Base-by-base conservation (phyloP, 148 eudicot species). In the Drosera capensis region DNA sequence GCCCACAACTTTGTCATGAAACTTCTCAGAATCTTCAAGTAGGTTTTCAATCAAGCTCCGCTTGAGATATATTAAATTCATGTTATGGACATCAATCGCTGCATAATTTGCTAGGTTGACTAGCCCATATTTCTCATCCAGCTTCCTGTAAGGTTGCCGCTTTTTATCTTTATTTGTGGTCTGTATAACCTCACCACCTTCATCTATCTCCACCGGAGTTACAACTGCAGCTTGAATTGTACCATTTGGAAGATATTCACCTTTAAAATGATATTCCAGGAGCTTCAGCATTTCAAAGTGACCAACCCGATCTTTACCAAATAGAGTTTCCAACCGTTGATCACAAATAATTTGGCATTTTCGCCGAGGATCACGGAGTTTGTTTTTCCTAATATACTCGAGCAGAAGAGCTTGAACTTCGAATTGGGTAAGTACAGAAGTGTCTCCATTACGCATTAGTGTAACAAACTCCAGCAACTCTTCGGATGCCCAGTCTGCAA, bases 211-310 rank as follows among this genome's bases (percentile, higher is more conserved):
- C 48, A 49, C 49, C 41, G 62, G 50, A 55, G 71, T 66, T 46
- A 65, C 49, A 47, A 66, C 58, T 59, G 71, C 82, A 62, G 71
- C 76, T 26, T 59, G 78, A 47, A 68, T 59, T 45, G 56, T 48
- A 19, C 59, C 54, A 59, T 62, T 68, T 55, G 74, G 68, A 46
- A 58, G 68, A 31, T 56, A 49, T 54, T 75, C 92, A 46, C 83
- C 92, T 59, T 72, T 74, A 34, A 70, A 58, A n/a, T 68, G 73
- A 67, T 51, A 71, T 31, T 84, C 94, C 25, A 88, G 81, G 67
- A 88, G 79, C 72, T 83, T 83, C 21, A 84, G 68, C 97, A 88
- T 83, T 66, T 88, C 97, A 68, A 80, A 66, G 49, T 80, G 92
- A 57, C 79, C 94, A 30, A 84, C 94, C 25, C 87, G 75, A 11